Base-by-base conservation (phyloP, 805 yeast genomes). In the Zygoascus biomembranicola region DNA sequence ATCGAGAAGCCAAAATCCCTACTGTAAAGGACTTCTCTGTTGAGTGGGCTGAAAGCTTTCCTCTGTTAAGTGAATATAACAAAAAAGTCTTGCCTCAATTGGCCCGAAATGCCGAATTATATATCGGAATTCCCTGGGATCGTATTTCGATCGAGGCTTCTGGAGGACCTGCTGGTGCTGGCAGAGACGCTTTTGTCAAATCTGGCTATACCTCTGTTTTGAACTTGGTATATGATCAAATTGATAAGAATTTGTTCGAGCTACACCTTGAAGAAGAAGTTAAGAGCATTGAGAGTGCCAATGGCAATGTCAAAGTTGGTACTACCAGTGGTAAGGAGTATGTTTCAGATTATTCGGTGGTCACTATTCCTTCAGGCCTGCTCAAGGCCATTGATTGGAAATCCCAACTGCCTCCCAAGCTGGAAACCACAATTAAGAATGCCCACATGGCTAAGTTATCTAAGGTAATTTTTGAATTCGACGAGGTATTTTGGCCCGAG, bases 121-220 rank as follows among this genome's bases (percentile, higher is more conserved):
- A 95, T 92, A 85, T 82, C 65, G 97, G 95, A 0, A 73, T 84
- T 32, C 75, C 84, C 26, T 81, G 89, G 82, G 77, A 77, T 19
- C 66, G 68, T 19, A 74, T 85, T 63, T 85, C 95, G 60, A 46
- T 46, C 8, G 49, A 46, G n/a, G 41, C 39, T 6, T 37, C 46
- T 13, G 76, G 89, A 1, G 67, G 77, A n/a, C 77, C 84, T 66
- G 87, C 80, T 55, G 84, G 82, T 60, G 81, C 80, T 50, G 96
- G 97, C 0, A 74, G 96, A 60, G 84, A 90, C 63, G 82, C 90
- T n/a, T 73, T 80, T 57, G 84, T 84, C 49, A 64, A 75, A 49
- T 75, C 78, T 58, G 87, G 88, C 0, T 85, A 82, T 66, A 78
- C 74, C 48, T 61, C 65, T 11, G 69, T 88, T 1, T 67, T 84